These are phyloP conservation scores for Pyricularia sp. DNA, from an alignment of 2,329 filamentous ascomycete species.

Conservation along the genomic window DNA sequence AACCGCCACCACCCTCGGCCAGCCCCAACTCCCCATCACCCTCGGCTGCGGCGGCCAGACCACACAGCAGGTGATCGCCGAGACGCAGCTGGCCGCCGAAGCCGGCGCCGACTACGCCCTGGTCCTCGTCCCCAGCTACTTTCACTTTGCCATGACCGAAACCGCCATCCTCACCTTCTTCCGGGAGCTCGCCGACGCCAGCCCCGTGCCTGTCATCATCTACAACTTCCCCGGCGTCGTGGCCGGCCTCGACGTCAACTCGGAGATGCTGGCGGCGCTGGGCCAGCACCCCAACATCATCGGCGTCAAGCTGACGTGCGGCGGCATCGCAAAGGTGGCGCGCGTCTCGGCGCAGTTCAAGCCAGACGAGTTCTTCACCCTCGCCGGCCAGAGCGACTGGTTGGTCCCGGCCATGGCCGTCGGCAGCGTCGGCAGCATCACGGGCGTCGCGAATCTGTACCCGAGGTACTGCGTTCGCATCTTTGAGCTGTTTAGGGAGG, in stretches of 20 bases:
- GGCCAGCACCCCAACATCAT: constrained; percentile 53
- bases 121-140: constrained; percentile 63
- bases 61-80: constrained; percentile 55
- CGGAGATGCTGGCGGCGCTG: constrained; percentile 51
- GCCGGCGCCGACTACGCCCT: constrained; percentile 60
- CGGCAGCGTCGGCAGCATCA: constrained; percentile 47
- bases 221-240: constrained; percentile 66
- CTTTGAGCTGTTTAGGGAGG: constrained; percentile 36
- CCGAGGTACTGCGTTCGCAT: constrained; percentile 40
- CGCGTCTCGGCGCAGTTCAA: constrained; percentile 39
- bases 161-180: constrained; percentile 56
- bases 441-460: constrained; percentile 51
- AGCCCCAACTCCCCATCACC: constrained; percentile 50
- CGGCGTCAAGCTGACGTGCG: constrained; percentile 64
- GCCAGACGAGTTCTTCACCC: constrained; percentile 51
- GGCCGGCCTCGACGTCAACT: constrained; percentile 58
- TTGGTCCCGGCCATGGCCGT: constrained; percentile 48
- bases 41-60: constrained; percentile 58
- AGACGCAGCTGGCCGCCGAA: constrained; percentile 51
- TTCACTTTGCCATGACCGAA: constrained; percentile 52
- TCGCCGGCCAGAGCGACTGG: constrained; percentile 64
- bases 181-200: constrained; percentile 48
- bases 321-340: constrained; percentile 59
- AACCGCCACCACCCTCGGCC: constrained; percentile 46
- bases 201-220: constrained; percentile 54